A percentile compares a stretch with the other conserved stretches of the same genome.
Evolutionary conservation across 75 land plant genomes (phyloP).

Genomic region (Adiantum capillusveneris): DNA sequence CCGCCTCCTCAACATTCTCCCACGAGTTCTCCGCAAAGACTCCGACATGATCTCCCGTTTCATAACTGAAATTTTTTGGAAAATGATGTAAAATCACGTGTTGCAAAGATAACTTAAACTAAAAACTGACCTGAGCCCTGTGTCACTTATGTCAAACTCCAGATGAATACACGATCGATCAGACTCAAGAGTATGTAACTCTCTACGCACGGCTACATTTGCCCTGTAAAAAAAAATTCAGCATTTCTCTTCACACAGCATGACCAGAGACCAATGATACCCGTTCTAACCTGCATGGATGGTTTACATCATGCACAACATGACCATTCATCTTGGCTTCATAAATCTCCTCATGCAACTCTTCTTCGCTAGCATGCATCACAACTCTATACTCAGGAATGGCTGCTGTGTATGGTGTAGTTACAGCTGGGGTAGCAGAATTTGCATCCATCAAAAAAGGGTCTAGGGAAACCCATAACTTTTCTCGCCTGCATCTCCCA

Average conservation of each 20-base stretch:
- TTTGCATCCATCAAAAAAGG: conserved; percentile 55
- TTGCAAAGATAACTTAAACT: too few relatives aligned
- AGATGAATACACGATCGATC: conserved; percentile 94
- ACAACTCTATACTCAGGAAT: conserved; percentile 61
- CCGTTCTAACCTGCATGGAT: conserved; percentile 93
- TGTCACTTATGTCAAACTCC: conserved; percentile 81
- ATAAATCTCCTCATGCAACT: conserved; percentile 12
- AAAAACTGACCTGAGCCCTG: conserved; percentile 52
- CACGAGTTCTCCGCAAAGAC: conserved; percentile 27
- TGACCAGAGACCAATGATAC: neutral
- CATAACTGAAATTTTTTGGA: conserved; percentile 34
- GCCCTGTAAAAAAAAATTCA: conserved; percentile 20
- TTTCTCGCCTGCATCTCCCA: conserved; percentile 77
- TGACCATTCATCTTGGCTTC: conserved; percentile 40
- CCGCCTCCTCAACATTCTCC: conserved; percentile 38
- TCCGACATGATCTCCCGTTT: conserved; percentile 42
- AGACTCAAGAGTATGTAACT: conserved; percentile 79
- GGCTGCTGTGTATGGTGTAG: conserved; percentile 69
- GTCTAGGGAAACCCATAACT: conserved; percentile 80
- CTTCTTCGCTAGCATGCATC: conserved; percentile 27
- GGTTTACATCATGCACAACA: conserved; percentile 51
- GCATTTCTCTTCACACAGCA: neutral
- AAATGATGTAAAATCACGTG: too few relatives aligned
- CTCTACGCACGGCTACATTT: conserved; percentile 60
- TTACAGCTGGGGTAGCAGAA: conserved; percentile 17